Evolutionary conservation across 2,329 filamentous ascomycete species (phyloP), one percentile per base, ranked within the genome.

Genomic region (Colletotrichum liaoningense): DNA sequence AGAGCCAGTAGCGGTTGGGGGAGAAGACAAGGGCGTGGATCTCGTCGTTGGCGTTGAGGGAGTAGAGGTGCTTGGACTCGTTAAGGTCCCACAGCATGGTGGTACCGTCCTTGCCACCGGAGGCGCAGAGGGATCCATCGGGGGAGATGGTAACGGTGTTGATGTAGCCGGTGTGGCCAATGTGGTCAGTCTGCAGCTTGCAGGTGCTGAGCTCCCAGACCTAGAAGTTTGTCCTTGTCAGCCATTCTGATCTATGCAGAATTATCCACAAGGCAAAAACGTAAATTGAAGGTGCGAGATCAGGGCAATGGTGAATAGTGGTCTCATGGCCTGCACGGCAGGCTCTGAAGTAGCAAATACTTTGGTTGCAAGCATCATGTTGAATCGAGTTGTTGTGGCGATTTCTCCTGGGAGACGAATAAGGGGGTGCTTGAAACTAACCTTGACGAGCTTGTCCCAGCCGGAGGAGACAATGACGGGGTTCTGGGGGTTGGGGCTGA

Each of bases 341-440:
- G 91, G 95, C 95, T 99, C 97, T 98, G 96, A 98, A 99, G 97
- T 98, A 98, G 97, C 97, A 98, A 98, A 98, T 98, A 98, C 95
- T 95, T 88, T 84, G 77, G 84, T 91, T 93, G 92, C 91, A 93
- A 91, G 90, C 96, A 98, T 98, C 96, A 95, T 97, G 85, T 91
- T 88, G 88, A 84, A 78, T 72, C 75, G 78, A 72, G 28, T 46
- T 42, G 49, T 33, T 19, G 14, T 22, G 38, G 3, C 11, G 22
- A 3, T 7, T 3, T 35, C 9, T 26, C 24, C 5, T 5, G 11
- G 3, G 42, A 14, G 24, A 4, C 9, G 22, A 54, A 57, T 46
- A 68, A 76, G 64, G 77, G 91, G 42, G 8, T 6, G 5, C 33
- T 49, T 46, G 1, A 4, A n/a, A 70, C 95, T 83, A 90, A 99